Percentiles rank a stretch among this genome's conserved stretches.
These are phyloP conservation scores for Sphaceloma murrayae DNA, from an alignment of 2,329 filamentous ascomycete species.

Conservation along the genomic window DNA sequence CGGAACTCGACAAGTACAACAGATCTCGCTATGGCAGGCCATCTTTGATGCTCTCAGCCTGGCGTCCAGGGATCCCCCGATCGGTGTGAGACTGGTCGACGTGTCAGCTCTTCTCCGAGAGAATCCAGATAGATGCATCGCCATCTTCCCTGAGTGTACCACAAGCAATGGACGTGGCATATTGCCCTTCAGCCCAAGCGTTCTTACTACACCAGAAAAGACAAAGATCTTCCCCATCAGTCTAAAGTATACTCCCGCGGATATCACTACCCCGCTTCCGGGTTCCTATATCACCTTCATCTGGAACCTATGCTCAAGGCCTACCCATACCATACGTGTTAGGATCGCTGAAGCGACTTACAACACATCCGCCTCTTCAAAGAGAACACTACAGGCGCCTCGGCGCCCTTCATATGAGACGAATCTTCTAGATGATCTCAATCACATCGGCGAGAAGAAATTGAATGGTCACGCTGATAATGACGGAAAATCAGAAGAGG, in stretches of 20 bases:
- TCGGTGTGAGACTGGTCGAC: constrained; percentile 7
- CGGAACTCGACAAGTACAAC: constrained; percentile 58
- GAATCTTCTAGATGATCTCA: constrained; percentile 41
- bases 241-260: constrained; percentile 76
- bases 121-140: constrained; percentile 67
- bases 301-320: constrained; percentile 75
- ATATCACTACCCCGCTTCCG: constrained; percentile 85
- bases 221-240: constrained; percentile 84
- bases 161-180: constrained; percentile 91
- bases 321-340: constrained; percentile 83
- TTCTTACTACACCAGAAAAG: constrained; percentile 56
- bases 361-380: constrained; percentile 27
- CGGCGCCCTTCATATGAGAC: constrained; percentile 32
- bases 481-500: constrained; percentile 39
- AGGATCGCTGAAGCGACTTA: constrained; percentile 70
- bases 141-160: constrained; percentile 85
- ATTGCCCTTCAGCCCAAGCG: constrained; percentile 67
- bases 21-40: constrained; percentile 65
- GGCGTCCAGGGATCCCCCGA: constrained; percentile 37
- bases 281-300: constrained; percentile 63
- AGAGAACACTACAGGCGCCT: constrained; percentile 23
- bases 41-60: constrained; percentile 61
- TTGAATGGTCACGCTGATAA: constrained; percentile 22
- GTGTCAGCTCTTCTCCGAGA: constrained; percentile 44
- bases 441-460: constrained; percentile 21